Evolutionary conservation across 352 stramenopile genomes (phyloP).

Genomic region (Globisporangium acanthophoron): DNA sequence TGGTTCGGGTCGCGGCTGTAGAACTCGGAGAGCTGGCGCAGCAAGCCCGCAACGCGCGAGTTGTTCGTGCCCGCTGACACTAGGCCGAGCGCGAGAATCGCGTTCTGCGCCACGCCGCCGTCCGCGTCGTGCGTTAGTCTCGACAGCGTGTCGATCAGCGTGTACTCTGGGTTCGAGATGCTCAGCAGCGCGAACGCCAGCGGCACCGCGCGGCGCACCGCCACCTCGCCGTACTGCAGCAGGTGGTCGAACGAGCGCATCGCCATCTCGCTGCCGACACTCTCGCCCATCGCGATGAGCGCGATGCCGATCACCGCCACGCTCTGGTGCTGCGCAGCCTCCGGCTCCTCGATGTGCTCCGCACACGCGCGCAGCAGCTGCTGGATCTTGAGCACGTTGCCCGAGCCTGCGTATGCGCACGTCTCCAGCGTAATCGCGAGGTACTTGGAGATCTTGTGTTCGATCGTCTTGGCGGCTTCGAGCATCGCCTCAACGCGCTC

Average conservation of each 20-base stretch:
- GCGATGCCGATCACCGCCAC: slow-evolving; percentile 97
- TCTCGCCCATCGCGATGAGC: slow-evolving; percentile 98
- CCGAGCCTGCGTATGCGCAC: slow-evolving; percentile 97
- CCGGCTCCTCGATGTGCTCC: slow-evolving; percentile 92
- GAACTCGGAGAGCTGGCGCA: slow-evolving; percentile 97
- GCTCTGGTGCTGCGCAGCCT: slow-evolving; percentile 84
- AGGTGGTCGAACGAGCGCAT: slow-evolving; percentile 99
- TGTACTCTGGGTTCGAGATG: slow-evolving; percentile 97
- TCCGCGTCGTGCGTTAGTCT: slow-evolving; percentile 98
- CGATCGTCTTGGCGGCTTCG: slow-evolving; percentile 97
- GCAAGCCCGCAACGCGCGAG: slow-evolving; percentile 95
- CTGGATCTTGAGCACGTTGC: slow-evolving; percentile 99
- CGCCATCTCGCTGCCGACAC: slow-evolving; percentile 97
- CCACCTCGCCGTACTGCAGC: slow-evolving; percentile 98
- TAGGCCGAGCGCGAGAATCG: slow-evolving; percentile 96
- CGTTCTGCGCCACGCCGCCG: slow-evolving; percentile 94
- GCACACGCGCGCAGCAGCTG: slow-evolving; percentile 96
- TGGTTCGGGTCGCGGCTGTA: slow-evolving; percentile 97
- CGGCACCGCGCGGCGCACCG: slow-evolving; percentile 95
- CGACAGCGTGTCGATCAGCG: slow-evolving; percentile 95
- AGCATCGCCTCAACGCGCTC: slow-evolving; percentile 98
- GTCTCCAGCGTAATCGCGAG: slow-evolving; percentile 96
- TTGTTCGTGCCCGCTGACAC: slow-evolving; percentile 99
- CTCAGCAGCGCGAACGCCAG: slow-evolving; percentile 95
- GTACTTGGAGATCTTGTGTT: slow-evolving; percentile 97